Evolutionary conservation across 1,284 basidiomycete species (phyloP).

Genomic region (Cryptococcus sp.): DNA sequence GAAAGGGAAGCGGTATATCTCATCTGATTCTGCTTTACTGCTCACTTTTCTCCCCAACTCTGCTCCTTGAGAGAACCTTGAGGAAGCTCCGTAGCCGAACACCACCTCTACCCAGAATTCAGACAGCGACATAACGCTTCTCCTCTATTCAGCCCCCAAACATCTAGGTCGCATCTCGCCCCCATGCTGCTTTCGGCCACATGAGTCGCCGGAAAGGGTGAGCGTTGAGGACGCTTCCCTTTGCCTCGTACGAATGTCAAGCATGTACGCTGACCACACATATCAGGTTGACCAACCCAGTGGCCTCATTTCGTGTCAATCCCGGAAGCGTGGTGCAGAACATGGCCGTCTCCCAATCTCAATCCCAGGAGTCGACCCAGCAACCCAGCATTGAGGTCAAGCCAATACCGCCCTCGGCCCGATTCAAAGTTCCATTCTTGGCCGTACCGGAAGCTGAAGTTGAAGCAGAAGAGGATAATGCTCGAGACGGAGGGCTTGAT

Average conservation of each 20-base stretch:
- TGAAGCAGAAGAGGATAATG: no score
- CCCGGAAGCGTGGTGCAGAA: no score
- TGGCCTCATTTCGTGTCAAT: no score
- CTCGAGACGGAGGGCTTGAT: neutral
- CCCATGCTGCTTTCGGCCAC: neutral
- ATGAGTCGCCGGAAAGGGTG: constrained; percentile 11
- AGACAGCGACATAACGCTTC: no score
- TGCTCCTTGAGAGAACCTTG: no score
- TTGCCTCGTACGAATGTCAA: neutral
- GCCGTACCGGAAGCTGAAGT: neutral
- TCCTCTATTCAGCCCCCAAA: neutral
- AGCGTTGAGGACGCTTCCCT: neutral
- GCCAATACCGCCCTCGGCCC: neutral
- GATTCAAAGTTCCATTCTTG: neutral
- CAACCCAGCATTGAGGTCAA: constrained; percentile 15
- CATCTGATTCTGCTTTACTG: no score
- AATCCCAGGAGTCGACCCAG: constrained; percentile 20
- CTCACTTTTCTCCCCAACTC: no score
- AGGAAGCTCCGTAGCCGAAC: no score
- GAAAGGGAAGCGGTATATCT: no score
- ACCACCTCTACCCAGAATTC: no score
- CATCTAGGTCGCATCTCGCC: neutral
- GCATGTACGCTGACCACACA: neutral
- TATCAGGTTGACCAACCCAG: neutral
- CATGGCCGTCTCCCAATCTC: neutral